A percentile compares a stretch with the other conserved stretches of the same genome.
phyloP scores from a whole-genome alignment of 176 grass and related monocot genomes.

The Avena sativa region DNA sequence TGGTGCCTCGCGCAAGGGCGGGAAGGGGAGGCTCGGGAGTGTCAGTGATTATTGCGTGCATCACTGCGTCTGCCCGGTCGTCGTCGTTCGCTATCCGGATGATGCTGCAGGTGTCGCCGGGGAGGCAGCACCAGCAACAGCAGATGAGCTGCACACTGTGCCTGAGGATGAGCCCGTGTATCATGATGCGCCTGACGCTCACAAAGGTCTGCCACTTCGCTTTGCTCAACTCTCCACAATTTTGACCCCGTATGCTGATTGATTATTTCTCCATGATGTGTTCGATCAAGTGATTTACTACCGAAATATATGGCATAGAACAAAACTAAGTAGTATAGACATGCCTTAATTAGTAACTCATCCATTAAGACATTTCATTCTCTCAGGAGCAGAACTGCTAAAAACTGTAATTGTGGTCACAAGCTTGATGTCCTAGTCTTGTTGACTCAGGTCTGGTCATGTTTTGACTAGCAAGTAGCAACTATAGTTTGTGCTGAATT shows the following conservation, averaged over 20 bases:
- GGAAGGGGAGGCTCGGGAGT: conserved; percentile 83
- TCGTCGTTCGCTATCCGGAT: conserved; percentile 84
- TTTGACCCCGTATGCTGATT: conserved; percentile 5
- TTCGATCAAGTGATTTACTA: background rate
- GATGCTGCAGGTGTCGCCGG: conserved; percentile 47
- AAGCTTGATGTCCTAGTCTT: background rate
- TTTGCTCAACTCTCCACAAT: background rate
- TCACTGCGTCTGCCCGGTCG: conserved; percentile 90
- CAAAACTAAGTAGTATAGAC: background rate
- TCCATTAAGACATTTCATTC: conserved; percentile 6
- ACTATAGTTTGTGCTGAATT: background rate
- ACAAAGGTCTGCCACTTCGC: conserved; percentile 50
- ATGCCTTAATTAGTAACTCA: background rate
- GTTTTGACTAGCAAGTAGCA: background rate
- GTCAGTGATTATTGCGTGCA: conserved; percentile 94
- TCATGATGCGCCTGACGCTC: conserved; percentile 64
- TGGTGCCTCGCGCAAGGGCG: conserved; percentile 68
- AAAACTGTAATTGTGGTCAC: background rate
- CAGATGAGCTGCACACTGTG: conserved; percentile 58
- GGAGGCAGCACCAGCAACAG: conserved; percentile 34
- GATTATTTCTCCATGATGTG: background rate
- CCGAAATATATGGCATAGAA: background rate
- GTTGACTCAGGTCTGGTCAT: background rate
- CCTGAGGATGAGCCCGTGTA: conserved; percentile 73
- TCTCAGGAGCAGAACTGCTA: background rate